Conservation (phyloP, 1,139 yeast species). For the Debaryomyces subglobosus region DNA sequence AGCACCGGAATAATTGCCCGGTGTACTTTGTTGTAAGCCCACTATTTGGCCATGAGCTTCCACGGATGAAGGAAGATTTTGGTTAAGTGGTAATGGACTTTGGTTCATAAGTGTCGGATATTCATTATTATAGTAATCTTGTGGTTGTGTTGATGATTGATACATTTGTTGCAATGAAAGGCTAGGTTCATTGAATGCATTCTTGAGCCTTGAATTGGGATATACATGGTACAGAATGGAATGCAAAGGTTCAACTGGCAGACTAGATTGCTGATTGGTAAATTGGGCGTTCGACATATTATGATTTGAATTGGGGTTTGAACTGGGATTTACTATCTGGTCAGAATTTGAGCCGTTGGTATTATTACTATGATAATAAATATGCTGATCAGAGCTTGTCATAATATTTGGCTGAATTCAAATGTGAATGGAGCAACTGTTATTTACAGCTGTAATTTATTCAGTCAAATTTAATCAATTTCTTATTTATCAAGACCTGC, state of each 20-base stretch:
- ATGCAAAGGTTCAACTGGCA: neutral
- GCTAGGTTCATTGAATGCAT: conserved; percentile 14
- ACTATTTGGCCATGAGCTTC: conserved; percentile 1
- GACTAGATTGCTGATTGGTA: neutral
- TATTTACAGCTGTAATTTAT: neutral
- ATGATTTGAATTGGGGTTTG: conserved; percentile 4
- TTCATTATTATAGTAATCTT: conserved; percentile 13
- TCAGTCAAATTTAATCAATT: neutral
- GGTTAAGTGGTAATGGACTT: conserved; percentile 4
- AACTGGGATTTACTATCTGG: neutral
- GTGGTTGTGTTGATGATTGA: conserved; percentile 12
- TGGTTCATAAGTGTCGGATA: conserved; percentile 4
- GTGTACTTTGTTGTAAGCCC: neutral
- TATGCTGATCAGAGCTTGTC: neutral
- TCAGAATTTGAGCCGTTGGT: conserved; percentile 4
- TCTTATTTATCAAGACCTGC: neutral
- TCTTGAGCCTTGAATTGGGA: conserved; percentile 13
- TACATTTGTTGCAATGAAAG: conserved; percentile 18
- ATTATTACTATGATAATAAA: neutral
- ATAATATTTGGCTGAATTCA: neutral
- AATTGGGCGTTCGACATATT: conserved; percentile 7
- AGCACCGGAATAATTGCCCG: neutral
- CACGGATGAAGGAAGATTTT: neutral
- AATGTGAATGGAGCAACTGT: neutral
- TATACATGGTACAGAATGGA: conserved; percentile 1